Base-by-base conservation (phyloP, 1,139 yeast species). In the Waltiozyma sp. region DNA sequence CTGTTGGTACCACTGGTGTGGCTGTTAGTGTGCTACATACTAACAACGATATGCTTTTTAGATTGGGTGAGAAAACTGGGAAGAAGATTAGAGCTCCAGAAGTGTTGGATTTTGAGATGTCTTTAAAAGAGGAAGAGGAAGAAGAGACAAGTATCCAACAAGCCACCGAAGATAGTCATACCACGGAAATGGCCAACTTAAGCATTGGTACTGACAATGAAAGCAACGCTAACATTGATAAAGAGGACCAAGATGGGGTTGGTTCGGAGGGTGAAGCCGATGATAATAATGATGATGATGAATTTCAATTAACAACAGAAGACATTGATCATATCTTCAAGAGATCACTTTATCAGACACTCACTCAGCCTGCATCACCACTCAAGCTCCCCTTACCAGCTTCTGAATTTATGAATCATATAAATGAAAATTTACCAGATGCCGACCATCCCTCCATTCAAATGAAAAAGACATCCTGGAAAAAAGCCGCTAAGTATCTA, bases 391-490 rank as follows among this genome's bases (percentile, higher is more conserved):
- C 95, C 2, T 67, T 84, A 2, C 65, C 72, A 4, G 70, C 95
- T 2, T 86, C 96, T 0, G 74, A 71, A 15, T 83, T 91, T 60
- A 77, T 88, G 73, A 73, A 70, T 40, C 76, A 79, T 54, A 67
- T 88, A 14, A 69, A 78, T 51, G 79, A 75, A 43, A 85, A 87
- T 59, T 63, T 89, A n/a, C 94, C 95, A 0, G 34, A 14, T 31
- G 61, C 62, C 38, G 76, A 75, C 49, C 66, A 64, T 47, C 43
- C 63, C n/a, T 69, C 69, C 39, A 73, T 86, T 38, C 78, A 74
- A 47, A 74, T 91, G 54, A 89, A 88, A 61, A 81, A 78, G 54
- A 80, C 96, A 0, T 76, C 89, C 3, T 89, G 94, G 94, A 88
- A 84, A 60, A 91, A 91, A 57, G 77, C 93, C 1, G 73, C 89